A percentile compares a stretch with the other conserved stretches of the same genome.
Evolutionary conservation across 768 basidiomycete species (phyloP).

Genomic region (Suillus alpinus): DNA sequence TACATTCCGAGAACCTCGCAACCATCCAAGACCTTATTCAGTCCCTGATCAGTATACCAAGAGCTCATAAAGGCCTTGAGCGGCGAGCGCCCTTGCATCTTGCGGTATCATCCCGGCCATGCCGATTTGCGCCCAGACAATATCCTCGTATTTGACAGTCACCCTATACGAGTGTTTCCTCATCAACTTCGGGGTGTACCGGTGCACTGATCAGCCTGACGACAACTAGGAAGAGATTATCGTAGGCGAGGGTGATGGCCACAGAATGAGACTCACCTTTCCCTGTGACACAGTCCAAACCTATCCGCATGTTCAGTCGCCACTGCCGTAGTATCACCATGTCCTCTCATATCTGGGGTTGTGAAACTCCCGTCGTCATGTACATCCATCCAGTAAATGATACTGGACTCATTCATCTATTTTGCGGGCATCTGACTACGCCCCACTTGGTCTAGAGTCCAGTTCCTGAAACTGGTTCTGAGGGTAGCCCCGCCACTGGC

Average conservation of each 20-base stretch:
- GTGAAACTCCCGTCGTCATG: slow-evolving; percentile 11
- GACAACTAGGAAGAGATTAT: background rate
- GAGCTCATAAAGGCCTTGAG: background rate
- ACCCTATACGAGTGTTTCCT: background rate
- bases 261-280: slow-evolving; percentile 34
- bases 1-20: background rate
- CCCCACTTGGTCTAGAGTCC: slow-evolving; percentile 28
- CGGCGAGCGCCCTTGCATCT: background rate
- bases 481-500: slow-evolving; percentile 25
- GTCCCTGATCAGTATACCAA: background rate
- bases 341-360: background rate
- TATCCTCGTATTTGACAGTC: background rate
- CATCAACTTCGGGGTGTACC: background rate
- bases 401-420: slow-evolving; percentile 16
- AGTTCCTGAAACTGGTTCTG: slow-evolving; percentile 29
- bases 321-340: background rate
- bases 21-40: background rate
- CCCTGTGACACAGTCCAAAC: slow-evolving; percentile 31
- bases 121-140: background rate
- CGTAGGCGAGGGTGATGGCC: background rate
- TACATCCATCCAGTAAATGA: slow-evolving; percentile 25
- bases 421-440: slow-evolving; percentile 29
- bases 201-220: background rate
- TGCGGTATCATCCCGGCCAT: background rate
- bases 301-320: slow-evolving; percentile 14